Base-by-base conservation (phyloP, 1,139 yeast species). In the Debaryomyces singareniensis region DNA sequence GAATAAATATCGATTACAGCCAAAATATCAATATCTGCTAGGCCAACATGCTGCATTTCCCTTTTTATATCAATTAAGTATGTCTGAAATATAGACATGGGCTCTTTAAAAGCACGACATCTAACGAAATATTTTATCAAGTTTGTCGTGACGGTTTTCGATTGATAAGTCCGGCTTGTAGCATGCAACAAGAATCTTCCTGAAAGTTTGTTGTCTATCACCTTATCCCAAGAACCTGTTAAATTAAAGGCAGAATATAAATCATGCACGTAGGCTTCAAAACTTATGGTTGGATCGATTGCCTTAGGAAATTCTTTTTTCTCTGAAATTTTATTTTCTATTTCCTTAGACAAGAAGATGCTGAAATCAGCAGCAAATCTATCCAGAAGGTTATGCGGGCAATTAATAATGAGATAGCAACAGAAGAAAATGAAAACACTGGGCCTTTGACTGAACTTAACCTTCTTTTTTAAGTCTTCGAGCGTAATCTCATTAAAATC, bases 71-170 rank as follows among this genome's bases (percentile, higher is more conserved):
- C 67, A 21, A 44, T 44, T 4, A 52, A 43, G 34, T 55, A 64
- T 1, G 71, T 64, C 20, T 55, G 57, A 34, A 66, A 59, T 0
- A 67, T 71, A 4, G 67, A 68, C 33, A 59, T 50, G 0, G 72
- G 72, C 39, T 67, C 72, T 36, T 67, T 72, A 34, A 49, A 59
- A 39, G 66, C 69, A 11, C 50, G 44, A 31, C 57, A 45, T 22
- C 60, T 64, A 15, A 66, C 44, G 31, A 66, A 50, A 1, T 58
- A 47, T 33, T 55, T 51, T 23, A 67, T 57, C 28, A 60, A 53
- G 33, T 53, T 55, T 9, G 55, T 44, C 20, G 64, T 47, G 10
- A 66, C 55, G 2, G 48, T 38, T 34, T 55, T 57, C 39, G 66
- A 60, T 35, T 65, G 72, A 37, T 58, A 67, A 0, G 71, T 58